Conservation (phyloP, 306 rosid species). For the Quercus robur region DNA sequence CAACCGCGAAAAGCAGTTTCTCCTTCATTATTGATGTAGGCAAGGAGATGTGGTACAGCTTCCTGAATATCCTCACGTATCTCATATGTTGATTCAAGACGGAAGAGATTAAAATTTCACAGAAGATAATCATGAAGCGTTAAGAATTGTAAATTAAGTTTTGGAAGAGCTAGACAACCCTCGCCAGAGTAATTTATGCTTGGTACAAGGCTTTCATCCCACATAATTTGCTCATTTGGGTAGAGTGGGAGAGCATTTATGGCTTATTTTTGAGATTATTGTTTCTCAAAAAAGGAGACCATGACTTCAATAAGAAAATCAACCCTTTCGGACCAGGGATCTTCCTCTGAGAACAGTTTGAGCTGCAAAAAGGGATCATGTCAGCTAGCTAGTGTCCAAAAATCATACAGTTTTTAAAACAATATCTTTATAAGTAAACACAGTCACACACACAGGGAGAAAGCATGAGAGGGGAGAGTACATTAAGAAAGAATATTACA, state of each 20-base stretch:
- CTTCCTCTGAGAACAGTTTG: conserved; percentile 78
- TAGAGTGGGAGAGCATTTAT: conserved; percentile 97
- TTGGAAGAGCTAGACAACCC: conserved; percentile 99
- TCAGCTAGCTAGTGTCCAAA: conserved; percentile 7
- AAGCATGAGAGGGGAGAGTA: not conserved
- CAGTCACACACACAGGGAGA: not conserved
- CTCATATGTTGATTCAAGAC: conserved; percentile 97
- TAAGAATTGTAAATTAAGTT: conserved; percentile 87
- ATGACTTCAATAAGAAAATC: conserved; percentile 94
- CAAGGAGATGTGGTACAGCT: conserved; percentile 95
- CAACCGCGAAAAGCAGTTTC: conserved; percentile 93
- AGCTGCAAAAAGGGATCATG: conserved; percentile 55
- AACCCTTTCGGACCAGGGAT: conserved; percentile 91
- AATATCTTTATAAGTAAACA: not conserved
- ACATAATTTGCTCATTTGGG: conserved; percentile 95
- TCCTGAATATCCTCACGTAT: conserved; percentile 98
- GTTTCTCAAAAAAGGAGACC: conserved; percentile 95
- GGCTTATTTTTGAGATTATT: conserved; percentile 93
- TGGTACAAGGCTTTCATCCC: conserved; percentile 99
- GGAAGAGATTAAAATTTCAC: conserved; percentile 91
- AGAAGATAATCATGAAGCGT: conserved; percentile 98
- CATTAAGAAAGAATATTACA: too few species aligned
- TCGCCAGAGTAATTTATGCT: conserved; percentile 98
- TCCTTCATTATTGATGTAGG: conserved; percentile 83
- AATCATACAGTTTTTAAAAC: not conserved